Percentiles rank a stretch among this genome's conserved stretches.
Conservation (phyloP, 495 filamentous ascomycete genomes). For the Halenospora varia region DNA sequence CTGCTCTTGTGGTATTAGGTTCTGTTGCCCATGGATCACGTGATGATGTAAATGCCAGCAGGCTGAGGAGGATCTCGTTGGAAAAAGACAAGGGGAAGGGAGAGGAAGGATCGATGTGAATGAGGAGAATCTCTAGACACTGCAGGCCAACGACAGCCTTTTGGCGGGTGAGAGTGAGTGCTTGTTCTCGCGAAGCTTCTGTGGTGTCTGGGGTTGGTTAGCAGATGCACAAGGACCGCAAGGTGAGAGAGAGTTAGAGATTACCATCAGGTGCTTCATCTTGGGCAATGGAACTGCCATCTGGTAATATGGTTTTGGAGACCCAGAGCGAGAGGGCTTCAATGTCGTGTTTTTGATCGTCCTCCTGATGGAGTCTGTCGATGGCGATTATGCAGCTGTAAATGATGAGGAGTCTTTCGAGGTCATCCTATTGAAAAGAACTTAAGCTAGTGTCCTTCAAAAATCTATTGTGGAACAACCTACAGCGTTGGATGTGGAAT, state of each 20-base stretch:
- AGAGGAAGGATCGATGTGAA: constrained; percentile 19
- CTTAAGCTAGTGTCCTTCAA: too few species aligned
- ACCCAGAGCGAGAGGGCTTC: constrained; percentile 15
- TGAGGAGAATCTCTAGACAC: constrained; percentile 24
- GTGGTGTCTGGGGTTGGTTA: not conserved
- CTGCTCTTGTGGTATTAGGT: constrained; percentile 29
- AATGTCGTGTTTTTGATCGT: constrained; percentile 2
- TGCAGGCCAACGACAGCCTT: constrained; percentile 6
- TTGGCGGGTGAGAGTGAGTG: constrained; percentile 5
- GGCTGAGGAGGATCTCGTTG: constrained; percentile 27
- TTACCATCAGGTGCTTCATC: constrained; percentile 19
- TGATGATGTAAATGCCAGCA: constrained; percentile 43
- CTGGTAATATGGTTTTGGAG: constrained; percentile 19
- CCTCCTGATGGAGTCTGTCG: not conserved
- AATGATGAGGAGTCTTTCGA: too few species aligned
- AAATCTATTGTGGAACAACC: too few species aligned
- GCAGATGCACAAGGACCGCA: not conserved
- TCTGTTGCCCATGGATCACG: constrained; percentile 51
- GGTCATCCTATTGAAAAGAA: too few species aligned
- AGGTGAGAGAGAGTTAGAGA: not conserved
- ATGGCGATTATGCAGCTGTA: constrained; percentile 4
- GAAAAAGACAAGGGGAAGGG: not conserved
- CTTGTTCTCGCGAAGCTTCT: not conserved
- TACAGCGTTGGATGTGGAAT: not conserved
- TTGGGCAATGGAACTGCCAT: constrained; percentile 3